Evolutionary conservation across 192 early-diverging fungal species (phyloP), one percentile per base, ranked within the genome.

Genomic region (Backusella westeae): DNA sequence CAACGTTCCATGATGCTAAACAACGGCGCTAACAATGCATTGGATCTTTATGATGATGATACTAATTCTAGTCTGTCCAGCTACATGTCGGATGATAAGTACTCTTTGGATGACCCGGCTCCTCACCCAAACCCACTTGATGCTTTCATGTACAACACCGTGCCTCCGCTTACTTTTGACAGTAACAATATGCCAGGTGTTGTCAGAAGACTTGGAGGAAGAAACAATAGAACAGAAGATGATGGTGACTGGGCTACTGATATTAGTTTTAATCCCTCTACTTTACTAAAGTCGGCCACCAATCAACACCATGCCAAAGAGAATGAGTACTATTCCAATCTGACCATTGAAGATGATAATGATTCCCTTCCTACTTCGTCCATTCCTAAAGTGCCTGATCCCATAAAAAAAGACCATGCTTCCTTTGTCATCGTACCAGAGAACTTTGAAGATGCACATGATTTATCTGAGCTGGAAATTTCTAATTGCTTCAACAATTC

Each of bases 41-140:
- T 63, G 3, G 56, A 71, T 49, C 42, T 42, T 6, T 39, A 71
- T 49, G 74, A 75, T 46, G 74, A 75, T 75, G 74, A 68, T 67
- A 75, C 74, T 0, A 65, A 67, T 17, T 67, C 74, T 15, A 75
- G 74, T 29, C n/a, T 66, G 8, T 42, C 65, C 6, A 75, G 74
- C 32, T 34, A n/a, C n/a, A 71, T 44, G 26, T 71, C 70, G 1
- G 70, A 75, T 26, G 74, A 75, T 39, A 75, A 67, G 39, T 75
- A 67, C 34, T 75, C 74, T 17, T 23, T 73, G 3, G 46, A 34
- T 34, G 65, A 75, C 23, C 36, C 35, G 0, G 39, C 34, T 14
- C 17, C 23, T 34, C 29, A 17, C 7, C 32, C 67, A 29, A 42
- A 63, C 41, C 63, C 66, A n/a, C n/a, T 75, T 32, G 74, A 75